Conservation (phyloP, 2,329 filamentous ascomycete species). For the Pseudophaeomoniella oleicola region DNA sequence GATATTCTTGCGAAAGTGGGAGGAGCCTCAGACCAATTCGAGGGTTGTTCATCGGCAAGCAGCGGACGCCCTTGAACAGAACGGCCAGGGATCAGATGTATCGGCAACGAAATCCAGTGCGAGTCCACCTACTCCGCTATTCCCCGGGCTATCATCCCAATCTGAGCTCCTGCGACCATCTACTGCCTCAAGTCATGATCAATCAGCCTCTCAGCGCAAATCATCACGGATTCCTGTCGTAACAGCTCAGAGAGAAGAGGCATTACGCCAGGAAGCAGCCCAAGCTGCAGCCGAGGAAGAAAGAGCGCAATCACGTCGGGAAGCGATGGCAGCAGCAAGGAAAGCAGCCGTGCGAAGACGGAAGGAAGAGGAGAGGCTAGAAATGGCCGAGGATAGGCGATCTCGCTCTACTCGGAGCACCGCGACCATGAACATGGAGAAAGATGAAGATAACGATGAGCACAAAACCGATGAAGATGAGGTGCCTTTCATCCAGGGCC, state of each 20-base stretch:
- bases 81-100: too few relatives aligned
- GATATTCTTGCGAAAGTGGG: slow-evolving; percentile 23
- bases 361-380: not conserved
- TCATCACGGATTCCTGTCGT: not conserved
- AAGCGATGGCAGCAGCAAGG: not conserved
- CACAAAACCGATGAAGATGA: slow-evolving; percentile 5
- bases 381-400: not conserved
- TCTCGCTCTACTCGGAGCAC: not conserved
- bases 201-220: not conserved
- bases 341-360: not conserved
- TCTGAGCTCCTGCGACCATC: not conserved
- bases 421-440: not conserved
- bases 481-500: slow-evolving; percentile 31
- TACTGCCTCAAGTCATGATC: not conserved
- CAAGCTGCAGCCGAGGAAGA: not conserved
- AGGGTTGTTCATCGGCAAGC: slow-evolving; percentile 6
- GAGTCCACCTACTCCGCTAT: not conserved
- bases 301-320: not conserved
- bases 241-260: not conserved
- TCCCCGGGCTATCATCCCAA: not conserved
- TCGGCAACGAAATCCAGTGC: slow-evolving; percentile 9
- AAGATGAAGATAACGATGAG: not conserved
- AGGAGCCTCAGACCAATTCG: slow-evolving; percentile 17
- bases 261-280: not conserved
- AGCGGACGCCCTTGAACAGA: too few relatives aligned